These are phyloP conservation scores for Diplodia corticola DNA, from an alignment of 2,329 filamentous ascomycete species.

Conservation along the genomic window DNA sequence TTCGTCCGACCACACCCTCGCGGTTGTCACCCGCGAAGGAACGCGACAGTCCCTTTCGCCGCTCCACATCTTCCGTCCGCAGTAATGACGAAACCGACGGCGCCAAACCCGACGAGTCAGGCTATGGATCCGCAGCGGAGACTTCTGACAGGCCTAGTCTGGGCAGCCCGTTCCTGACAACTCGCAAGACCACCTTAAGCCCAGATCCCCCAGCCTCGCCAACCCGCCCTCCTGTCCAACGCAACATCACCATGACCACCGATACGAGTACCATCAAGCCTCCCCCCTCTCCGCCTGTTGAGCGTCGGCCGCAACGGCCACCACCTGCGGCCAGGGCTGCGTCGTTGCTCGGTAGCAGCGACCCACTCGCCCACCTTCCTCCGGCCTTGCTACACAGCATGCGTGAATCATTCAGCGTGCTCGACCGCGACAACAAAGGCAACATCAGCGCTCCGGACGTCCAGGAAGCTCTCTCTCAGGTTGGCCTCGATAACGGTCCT, in stretches of 20 bases:
- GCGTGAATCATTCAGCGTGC: constrained; percentile 88
- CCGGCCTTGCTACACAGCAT: constrained; percentile 82
- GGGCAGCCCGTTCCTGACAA: constrained; percentile 29
- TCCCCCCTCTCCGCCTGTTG: constrained; percentile 29
- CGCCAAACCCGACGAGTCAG: constrained; percentile 13
- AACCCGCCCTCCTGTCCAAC: constrained; percentile 32
- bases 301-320: constrained; percentile 39
- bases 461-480: constrained; percentile 79
- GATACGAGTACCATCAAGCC: constrained; percentile 16
- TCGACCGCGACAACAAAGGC: constrained; percentile 87
- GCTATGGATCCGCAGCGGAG: constrained; percentile 28
- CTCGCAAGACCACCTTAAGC: constrained; percentile 30
- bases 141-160: constrained; percentile 34
- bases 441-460: constrained; percentile 80
- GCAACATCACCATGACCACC: constrained; percentile 25
- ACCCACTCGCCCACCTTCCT: constrained; percentile 69
- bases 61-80: constrained; percentile 38
- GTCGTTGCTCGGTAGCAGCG: constrained; percentile 20
- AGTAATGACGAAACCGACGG: constrained; percentile 25
- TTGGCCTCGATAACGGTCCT: constrained; percentile 74
- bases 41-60: constrained; percentile 27
- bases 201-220: constrained; percentile 35
- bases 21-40: constrained; percentile 27
- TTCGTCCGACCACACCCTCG: constrained; percentile 24
- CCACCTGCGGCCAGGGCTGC: constrained; percentile 31